Evolutionary conservation across 1,284 basidiomycete species (phyloP), one percentile per base, ranked within the genome.

Genomic region (Microbotryum scabiosae): DNA sequence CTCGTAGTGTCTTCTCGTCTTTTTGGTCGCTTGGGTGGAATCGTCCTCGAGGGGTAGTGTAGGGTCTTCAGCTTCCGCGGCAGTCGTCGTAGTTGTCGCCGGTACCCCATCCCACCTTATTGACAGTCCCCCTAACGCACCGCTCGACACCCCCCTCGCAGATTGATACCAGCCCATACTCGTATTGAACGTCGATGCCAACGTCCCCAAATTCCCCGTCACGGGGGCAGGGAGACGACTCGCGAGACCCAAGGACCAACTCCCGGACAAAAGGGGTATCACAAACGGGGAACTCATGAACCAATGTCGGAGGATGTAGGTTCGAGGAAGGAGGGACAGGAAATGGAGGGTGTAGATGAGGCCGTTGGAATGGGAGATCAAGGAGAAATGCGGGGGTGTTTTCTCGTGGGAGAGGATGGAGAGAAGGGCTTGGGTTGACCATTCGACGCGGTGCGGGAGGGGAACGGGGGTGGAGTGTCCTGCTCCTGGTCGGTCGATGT

Each of bases 301-400:
- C 62, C 62, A 63, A 9, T 41, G 36, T 41, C 36, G 36, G 14
- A 41, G 16, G 1, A 12, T 18, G 36, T 41, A 41, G 1, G 9
- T 9, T 20, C 6, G 45, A 1, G 47, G 56, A 25, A 62, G 50
- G 60, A 58, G 28, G 1, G 56, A 36, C 4, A 67, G 56, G 4
- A 55, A 41, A 51, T 60, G 59, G 21, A 67, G 54, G 5, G 57
- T 23, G 56, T 67, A 67, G 14, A 32, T n/a, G 18, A 16, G 28
- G 21, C 57, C 62, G 23, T 6, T 2, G 21, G 57, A 26, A 23
- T 36, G 18, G 20, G 43, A 36, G 32, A 52, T 28, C 51, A 59
- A 1, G 57, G 57, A 54, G 7, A 21, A 3, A 52, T 59, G 36
- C 16, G 8, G 12, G 20, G 5, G 52, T 46, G 2, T 28, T n/a